Evolutionary conservation across 1,284 basidiomycete species (phyloP).

Genomic region (Inonotus obliquus): DNA sequence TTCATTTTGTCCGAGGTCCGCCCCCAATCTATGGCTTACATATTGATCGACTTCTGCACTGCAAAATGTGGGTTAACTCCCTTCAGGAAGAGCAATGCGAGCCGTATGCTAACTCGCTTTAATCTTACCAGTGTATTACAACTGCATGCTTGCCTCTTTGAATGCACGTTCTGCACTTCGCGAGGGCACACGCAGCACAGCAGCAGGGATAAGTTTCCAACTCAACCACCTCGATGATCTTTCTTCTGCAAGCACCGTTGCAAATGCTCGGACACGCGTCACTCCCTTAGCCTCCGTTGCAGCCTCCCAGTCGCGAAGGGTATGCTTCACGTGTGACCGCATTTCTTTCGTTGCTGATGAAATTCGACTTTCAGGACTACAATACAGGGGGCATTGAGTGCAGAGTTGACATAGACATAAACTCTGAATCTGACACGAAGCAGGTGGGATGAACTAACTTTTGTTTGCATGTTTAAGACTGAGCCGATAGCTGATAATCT

Average conservation of each 20-base stretch:
- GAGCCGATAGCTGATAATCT: background rate
- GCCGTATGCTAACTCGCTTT: background rate
- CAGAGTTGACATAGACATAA: background rate
- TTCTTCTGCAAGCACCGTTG: background rate
- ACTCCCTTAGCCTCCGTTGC: background rate
- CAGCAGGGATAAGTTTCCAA: background rate
- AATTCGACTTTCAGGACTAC: background rate
- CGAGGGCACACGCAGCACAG: background rate
- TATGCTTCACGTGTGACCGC: background rate
- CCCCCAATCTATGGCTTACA: background rate
- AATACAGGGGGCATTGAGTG: background rate
- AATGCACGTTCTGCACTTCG: background rate
- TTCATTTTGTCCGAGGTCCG: background rate
- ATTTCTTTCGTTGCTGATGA: background rate
- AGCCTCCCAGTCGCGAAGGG: background rate
- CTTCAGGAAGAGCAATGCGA: background rate
- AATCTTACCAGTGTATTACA: background rate
- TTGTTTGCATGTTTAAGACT: background rate
- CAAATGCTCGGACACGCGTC: background rate
- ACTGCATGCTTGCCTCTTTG: background rate
- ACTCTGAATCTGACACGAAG: background rate
- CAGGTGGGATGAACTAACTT: background rate
- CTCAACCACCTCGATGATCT: background rate
- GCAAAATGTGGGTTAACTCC: background rate
- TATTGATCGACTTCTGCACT: background rate